Base-by-base conservation (phyloP, 345 rosid genomes). In the Aquilaria malaccensis region DNA sequence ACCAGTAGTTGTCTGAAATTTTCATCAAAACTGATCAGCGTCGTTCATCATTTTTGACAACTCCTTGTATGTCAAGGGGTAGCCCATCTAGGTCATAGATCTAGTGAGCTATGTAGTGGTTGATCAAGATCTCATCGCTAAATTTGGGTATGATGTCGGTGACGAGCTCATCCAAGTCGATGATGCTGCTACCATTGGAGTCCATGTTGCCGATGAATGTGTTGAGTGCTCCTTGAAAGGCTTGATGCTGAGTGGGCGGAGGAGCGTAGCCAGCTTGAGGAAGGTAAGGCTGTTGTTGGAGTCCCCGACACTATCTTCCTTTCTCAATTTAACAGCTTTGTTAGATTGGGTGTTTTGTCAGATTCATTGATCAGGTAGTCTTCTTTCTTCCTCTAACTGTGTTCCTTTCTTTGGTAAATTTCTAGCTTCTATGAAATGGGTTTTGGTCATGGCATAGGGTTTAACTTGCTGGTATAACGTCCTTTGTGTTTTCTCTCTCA, bases 241-340 rank as follows among this genome's bases (percentile, higher is more conserved):
- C 71, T 87, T 93, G 61, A 89, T 80, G 9, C 98, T 96, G 12
- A 89, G 71, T 33, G 98, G 81, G 9, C 97, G 88, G 33, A 93
- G 82, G 52, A 93, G 91, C 7, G 98, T 91, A 11, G 94, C 98
- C 48, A 93, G 87, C 60, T 89, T 97, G 1, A 93, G 88, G 56
- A 81, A 87, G 1, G 96, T 88, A 3, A 88, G 77, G 82, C 89
- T 88, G 61, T 86, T 92, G 62, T 87, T 90, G 11, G 79, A 57
- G 69, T 93, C 92, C 97, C 22, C 22, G 22, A 22, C 22, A 22
- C 22, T 22, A 22, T 22, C 22, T 1, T 22, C 22, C 22, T 0
- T 22, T 22, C 22, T 22, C 1, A 1, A 22, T 22, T 22, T 1
- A 22, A 22, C 22, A 22, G 22, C 22, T 22, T 1, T 22, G 22